Percentiles rank a stretch among this genome's conserved stretches.
These are phyloP conservation scores for Heterobasidion parviporum DNA, from an alignment of 1,284 basidiomycete species.

Conservation along the genomic window DNA sequence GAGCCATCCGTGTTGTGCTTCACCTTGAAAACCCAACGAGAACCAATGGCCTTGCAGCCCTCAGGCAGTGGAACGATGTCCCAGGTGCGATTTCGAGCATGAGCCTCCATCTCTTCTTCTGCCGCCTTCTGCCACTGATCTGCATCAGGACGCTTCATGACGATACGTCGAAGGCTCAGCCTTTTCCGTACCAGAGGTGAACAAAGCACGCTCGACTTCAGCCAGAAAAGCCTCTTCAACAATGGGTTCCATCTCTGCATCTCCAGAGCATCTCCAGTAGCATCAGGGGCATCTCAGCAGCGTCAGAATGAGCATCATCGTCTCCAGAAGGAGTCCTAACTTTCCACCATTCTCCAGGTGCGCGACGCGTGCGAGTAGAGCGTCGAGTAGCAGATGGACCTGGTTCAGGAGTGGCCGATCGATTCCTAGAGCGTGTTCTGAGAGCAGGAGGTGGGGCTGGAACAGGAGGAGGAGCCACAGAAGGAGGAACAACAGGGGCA, in stretches of 20 bases:
- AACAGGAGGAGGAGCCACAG: background rate
- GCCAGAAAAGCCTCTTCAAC: background rate
- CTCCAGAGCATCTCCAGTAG: no score
- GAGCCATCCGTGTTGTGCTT: conserved; percentile 11
- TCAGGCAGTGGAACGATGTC: conserved; percentile 14
- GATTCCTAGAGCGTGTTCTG: background rate
- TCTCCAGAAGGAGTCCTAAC: no score
- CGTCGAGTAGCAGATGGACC: no score
- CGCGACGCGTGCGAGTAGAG: no score
- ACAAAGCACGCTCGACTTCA: background rate
- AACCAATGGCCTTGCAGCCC: conserved; percentile 17
- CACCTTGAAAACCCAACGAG: conserved; percentile 24
- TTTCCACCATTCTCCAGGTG: no score
- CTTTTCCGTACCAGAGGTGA: background rate
- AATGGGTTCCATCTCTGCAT: background rate
- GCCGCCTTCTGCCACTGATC: background rate
- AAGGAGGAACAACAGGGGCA: no score
- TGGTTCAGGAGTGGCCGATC: background rate
- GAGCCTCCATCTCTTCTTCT: conserved; percentile 18
- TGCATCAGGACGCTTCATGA: background rate
- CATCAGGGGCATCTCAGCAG: no score
- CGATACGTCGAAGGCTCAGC: background rate
- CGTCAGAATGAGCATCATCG: no score
- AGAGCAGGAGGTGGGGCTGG: background rate
- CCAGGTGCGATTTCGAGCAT: conserved; percentile 21